These are phyloP conservation scores for Zasmidium citrigriseum DNA, from an alignment of 2,329 filamentous ascomycete species.

Conservation along the genomic window DNA sequence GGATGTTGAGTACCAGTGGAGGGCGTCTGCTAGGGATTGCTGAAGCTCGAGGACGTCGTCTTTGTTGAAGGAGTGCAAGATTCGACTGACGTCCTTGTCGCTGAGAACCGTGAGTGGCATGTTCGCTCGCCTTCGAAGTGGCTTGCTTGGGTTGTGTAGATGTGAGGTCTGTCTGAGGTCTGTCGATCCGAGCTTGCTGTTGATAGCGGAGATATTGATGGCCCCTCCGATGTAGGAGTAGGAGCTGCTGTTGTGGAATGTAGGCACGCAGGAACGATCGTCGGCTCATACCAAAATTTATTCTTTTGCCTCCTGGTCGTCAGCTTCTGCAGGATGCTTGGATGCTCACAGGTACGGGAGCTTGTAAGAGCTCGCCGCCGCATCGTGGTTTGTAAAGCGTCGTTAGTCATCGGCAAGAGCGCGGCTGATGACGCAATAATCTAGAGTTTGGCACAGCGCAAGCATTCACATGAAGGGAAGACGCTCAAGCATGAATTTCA, in stretches of 20 bases:
- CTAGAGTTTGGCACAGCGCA: neutral
- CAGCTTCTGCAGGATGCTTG: too few species aligned
- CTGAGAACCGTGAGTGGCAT: slow-evolving; percentile 65
- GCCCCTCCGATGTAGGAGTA: too few species aligned
- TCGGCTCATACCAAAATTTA: too few species aligned
- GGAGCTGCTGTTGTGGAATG: too few species aligned
- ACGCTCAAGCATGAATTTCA: too few species aligned
- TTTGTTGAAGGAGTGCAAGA: slow-evolving; percentile 57
- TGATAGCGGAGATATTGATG: too few species aligned
- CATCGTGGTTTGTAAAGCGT: neutral
- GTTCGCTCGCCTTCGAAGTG: too few species aligned
- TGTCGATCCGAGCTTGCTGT: neutral
- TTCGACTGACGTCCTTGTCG: slow-evolving; percentile 55
- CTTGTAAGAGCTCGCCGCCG: neutral
- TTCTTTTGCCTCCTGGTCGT: too few species aligned
- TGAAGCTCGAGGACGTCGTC: slow-evolving; percentile 62
- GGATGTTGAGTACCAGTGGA: slow-evolving; percentile 66
- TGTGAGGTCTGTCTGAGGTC: neutral
- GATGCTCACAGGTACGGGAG: too few species aligned
- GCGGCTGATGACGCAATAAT: neutral
- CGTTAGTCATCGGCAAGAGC: neutral
- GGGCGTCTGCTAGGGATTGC: slow-evolving; percentile 58
- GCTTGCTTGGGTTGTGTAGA: neutral
- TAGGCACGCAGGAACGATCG: too few species aligned
- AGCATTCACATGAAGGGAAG: neutral